These are phyloP conservation scores for Shiraia sp. DNA, from an alignment of 2,329 filamentous ascomycete species.

Conservation along the genomic window DNA sequence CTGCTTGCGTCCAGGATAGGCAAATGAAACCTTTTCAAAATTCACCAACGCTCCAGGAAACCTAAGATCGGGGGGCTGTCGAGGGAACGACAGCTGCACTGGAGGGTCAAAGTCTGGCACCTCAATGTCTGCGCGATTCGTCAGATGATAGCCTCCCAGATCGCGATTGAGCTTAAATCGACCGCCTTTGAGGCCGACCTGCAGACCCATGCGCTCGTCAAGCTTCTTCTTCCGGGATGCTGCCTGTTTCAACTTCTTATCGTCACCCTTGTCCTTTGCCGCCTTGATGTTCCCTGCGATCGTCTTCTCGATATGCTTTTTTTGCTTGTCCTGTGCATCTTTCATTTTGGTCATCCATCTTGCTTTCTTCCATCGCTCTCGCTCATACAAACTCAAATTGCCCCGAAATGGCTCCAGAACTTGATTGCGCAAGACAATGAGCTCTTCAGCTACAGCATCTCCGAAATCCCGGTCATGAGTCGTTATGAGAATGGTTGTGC, in stretches of 20 bases:
- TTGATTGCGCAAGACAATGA: conserved; percentile 75
- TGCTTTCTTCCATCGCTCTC: conserved; percentile 68
- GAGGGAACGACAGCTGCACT: conserved; percentile 62
- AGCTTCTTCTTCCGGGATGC: conserved; percentile 84
- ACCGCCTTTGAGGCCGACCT: conserved; percentile 71
- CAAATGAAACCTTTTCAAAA: conserved; percentile 69
- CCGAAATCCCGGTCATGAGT: conserved; percentile 85
- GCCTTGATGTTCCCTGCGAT: conserved; percentile 75
- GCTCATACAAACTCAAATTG: conserved; percentile 72
- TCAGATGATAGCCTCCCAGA: conserved; percentile 55
- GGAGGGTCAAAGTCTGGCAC: conserved; percentile 63
- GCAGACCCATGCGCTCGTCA: conserved; percentile 77
- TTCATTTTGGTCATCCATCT: conserved; percentile 74
- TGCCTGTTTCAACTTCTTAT: conserved; percentile 84
- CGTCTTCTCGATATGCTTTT: conserved; percentile 77
- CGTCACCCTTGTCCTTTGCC: conserved; percentile 76
- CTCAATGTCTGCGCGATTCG: conserved; percentile 68
- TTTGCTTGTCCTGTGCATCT: conserved; percentile 79
- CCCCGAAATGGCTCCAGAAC: conserved; percentile 75
- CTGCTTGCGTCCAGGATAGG: conserved; percentile 57
- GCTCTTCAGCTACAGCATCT: conserved; percentile 73
- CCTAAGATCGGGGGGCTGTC: conserved; percentile 68
- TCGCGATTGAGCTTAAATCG: conserved; percentile 83
- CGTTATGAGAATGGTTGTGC: conserved; percentile 72
- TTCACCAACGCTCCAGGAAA: conserved; percentile 76